Conservation (phyloP, 768 basidiomycete species). For the Trametes punicea region DNA sequence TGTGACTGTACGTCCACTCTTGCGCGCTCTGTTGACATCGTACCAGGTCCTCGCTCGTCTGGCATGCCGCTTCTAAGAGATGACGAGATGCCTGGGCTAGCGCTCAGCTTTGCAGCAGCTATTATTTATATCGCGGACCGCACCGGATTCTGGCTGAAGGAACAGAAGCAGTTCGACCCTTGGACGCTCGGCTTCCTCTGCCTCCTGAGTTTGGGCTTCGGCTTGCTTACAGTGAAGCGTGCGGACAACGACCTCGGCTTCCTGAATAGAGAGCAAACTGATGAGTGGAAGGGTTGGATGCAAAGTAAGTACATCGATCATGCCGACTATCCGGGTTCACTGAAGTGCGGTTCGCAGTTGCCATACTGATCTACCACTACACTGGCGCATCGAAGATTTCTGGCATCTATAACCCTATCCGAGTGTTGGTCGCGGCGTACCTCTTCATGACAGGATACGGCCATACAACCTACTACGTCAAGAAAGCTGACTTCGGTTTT, state of each 20-base stretch:
- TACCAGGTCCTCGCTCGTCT: conserved; percentile 15
- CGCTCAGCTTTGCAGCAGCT: conserved; percentile 64
- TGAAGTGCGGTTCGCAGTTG: conserved; percentile 45
- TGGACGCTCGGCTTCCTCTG: conserved; percentile 65
- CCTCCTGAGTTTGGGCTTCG: conserved; percentile 50
- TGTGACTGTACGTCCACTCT: neutral
- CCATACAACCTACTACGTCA: conserved; percentile 83
- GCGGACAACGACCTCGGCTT: conserved; percentile 84
- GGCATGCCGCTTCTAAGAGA: conserved; percentile 31
- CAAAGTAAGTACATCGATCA: conserved; percentile 55
- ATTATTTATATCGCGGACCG: conserved; percentile 79
- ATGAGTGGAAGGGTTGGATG: conserved; percentile 99
- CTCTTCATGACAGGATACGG: conserved; percentile 95
- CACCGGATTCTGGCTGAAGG: conserved; percentile 85
- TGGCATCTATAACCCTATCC: conserved; percentile 91
- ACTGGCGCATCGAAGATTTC: conserved; percentile 85
- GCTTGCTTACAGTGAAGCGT: conserved; percentile 62
- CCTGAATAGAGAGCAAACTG: conserved; percentile 88
- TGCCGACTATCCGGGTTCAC: neutral
- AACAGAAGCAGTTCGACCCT: conserved; percentile 78
- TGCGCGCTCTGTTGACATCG: neutral
- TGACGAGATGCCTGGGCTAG: conserved; percentile 45
- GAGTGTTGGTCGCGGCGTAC: conserved; percentile 85
- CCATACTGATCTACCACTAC: conserved; percentile 91
- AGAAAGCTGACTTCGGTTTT: conserved; percentile 85